Evolutionary conservation across 2,329 filamentous ascomycete species (phyloP).

Genomic region (Lecanicillium sp.): DNA sequence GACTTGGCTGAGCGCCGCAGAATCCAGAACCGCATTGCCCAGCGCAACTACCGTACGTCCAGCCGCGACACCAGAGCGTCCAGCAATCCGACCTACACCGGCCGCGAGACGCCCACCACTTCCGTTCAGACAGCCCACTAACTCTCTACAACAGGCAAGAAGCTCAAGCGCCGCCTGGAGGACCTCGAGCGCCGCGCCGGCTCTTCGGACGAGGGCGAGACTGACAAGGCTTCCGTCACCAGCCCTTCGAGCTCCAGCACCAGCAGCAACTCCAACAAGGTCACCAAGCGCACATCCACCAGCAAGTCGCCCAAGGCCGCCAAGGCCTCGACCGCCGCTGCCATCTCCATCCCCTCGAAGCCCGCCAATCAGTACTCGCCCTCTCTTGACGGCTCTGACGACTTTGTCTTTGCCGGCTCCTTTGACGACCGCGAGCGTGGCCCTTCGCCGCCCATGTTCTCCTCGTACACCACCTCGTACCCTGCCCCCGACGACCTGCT

Average conservation of each 20-base stretch:
- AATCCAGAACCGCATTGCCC: constrained; percentile 96
- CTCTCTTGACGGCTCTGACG: constrained; percentile 56
- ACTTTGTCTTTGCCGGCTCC: constrained; percentile 55
- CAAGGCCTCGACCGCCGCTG: constrained; percentile 9
- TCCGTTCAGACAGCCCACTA: constrained; percentile 1
- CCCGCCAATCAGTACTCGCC: constrained; percentile 53
- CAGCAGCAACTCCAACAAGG: constrained; percentile 23
- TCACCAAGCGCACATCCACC: constrained; percentile 27
- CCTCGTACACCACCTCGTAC: constrained; percentile 58
- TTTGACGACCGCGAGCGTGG: constrained; percentile 65
- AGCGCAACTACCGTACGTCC: constrained; percentile 87
- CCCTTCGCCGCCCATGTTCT: constrained; percentile 64
- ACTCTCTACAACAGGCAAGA: constrained; percentile 59
- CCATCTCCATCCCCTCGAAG: constrained; percentile 28
- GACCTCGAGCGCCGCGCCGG: constrained; percentile 76
- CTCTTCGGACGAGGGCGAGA: constrained; percentile 40
- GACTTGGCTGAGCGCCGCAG: constrained; percentile 88
- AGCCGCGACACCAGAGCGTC: background rate
- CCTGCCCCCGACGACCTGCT: constrained; percentile 59
- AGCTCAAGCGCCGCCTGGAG: constrained; percentile 84
- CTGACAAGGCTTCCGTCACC: constrained; percentile 31
- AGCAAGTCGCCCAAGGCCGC: constrained; percentile 22
- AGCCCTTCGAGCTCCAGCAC: constrained; percentile 19
- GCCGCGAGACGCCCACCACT: background rate
- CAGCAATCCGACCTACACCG: background rate